A percentile compares a stretch with the other conserved stretches of the same genome.
Evolutionary conservation across 768 basidiomycete genomes (phyloP).

Genomic region (Panellus pusillus): DNA sequence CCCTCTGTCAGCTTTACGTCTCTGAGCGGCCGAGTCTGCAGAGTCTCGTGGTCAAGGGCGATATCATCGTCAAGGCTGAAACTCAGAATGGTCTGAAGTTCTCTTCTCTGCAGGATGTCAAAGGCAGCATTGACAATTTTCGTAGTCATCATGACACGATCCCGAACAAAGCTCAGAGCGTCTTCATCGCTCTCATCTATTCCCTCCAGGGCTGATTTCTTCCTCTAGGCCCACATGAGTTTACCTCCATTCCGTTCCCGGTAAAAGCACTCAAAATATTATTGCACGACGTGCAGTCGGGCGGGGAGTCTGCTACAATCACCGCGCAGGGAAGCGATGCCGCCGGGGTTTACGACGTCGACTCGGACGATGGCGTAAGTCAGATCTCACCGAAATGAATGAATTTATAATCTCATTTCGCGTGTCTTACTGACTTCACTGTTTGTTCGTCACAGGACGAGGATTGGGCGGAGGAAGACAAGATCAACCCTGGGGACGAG

Average conservation of each 20-base stretch:
- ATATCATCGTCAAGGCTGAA: slow-evolving; percentile 80
- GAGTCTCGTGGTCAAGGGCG: slow-evolving; percentile 81
- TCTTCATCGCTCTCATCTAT: slow-evolving; percentile 19
- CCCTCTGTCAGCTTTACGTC: slow-evolving; percentile 70
- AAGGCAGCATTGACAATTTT: slow-evolving; percentile 6
- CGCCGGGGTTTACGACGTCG: slow-evolving; percentile 49
- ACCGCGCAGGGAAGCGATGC: slow-evolving; percentile 41
- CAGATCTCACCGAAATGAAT: slow-evolving; percentile 2
- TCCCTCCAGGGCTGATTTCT: slow-evolving; percentile 3
- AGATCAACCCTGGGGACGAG: slow-evolving; percentile 63
- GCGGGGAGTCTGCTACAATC: slow-evolving; percentile 71
- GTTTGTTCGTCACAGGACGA: slow-evolving; percentile 58
- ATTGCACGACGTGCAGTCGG: slow-evolving; percentile 78
- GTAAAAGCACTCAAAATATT: slow-evolving; percentile 91
- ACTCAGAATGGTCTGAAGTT: slow-evolving; percentile 73
- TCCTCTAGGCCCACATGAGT: slow-evolving; percentile 76
- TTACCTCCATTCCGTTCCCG: slow-evolving; percentile 83
- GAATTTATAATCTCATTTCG: background rate
- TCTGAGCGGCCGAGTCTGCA: slow-evolving; percentile 67
- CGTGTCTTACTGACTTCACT: slow-evolving; percentile 1
- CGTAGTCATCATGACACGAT: slow-evolving; percentile 95
- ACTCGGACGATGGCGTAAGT: slow-evolving; percentile 76
- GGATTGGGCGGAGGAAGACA: slow-evolving; percentile 93
- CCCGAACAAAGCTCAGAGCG: slow-evolving; percentile 83
- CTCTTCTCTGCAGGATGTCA: background rate